Evolutionary conservation across 1,139 yeast species (phyloP).

Genomic region (Blastobotrys ciferrii): DNA sequence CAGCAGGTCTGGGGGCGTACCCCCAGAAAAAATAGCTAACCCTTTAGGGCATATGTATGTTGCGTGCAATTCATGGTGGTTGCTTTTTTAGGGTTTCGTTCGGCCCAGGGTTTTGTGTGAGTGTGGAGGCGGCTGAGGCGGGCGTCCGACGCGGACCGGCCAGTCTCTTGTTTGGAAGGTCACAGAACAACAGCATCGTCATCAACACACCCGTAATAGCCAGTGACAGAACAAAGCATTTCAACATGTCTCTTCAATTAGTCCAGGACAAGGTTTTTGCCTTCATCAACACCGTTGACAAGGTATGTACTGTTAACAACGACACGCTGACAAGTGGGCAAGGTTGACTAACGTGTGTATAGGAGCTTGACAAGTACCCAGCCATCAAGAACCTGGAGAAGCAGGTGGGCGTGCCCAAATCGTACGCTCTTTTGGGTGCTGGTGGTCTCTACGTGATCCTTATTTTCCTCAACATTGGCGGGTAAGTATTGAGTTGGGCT

Average conservation of each 20-base stretch:
- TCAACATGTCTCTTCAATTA: constrained; percentile 23
- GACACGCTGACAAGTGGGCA: not conserved
- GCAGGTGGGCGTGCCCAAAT: constrained; percentile 68
- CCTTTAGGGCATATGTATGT: no score
- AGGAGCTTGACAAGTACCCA: constrained; percentile 39
- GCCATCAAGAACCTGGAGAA: constrained; percentile 36
- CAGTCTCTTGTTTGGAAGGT: no score
- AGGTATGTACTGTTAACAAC: constrained; percentile 23
- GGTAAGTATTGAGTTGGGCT: constrained; percentile 35
- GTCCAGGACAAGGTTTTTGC: constrained; percentile 33
- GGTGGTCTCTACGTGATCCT: constrained; percentile 66
- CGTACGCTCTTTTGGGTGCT: constrained; percentile 72
- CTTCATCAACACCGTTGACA: constrained; percentile 30
- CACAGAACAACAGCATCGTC: no score
- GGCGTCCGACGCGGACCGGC: no score
- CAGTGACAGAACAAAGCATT: no score
- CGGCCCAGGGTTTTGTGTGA: no score
- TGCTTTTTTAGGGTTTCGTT: no score
- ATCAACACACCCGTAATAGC: no score
- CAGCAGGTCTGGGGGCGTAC: no score
- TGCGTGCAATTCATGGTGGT: no score
- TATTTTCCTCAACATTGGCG: constrained; percentile 87
- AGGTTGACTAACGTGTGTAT: constrained; percentile 5
- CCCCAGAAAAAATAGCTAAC: no score
- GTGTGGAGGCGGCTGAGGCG: no score